Base-by-base conservation (phyloP, 345 rosid species). In the Salix suchowensis region DNA sequence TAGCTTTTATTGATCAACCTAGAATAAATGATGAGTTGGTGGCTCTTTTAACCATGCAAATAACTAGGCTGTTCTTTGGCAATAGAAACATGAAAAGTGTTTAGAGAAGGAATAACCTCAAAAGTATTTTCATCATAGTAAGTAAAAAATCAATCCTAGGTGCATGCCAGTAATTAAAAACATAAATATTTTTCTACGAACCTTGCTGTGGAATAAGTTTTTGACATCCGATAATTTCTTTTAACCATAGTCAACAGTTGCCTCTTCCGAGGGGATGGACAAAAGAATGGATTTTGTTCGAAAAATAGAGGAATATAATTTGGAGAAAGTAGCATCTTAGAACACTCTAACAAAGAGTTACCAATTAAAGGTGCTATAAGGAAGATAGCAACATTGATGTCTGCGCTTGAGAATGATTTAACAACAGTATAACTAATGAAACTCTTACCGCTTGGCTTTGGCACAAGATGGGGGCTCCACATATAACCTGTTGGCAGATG, bases 401-500 rank as follows among this genome's bases (percentile, higher is more conserved):
- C 19, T 26, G 66, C 21, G 36, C 67, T n/a, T 58, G 64, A 58
- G 64, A 58, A n/a, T 42, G 6, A 23, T 58, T 58, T 10, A 58
- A n/a, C 64, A 58, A 23, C 64, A 58, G 15, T 58, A 23, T 10
- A 58, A 58, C 64, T 23, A 70, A 65, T 26, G 50, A 28, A 34
- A 69, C 76, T 30, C 86, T 84, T 82, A 96, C 99, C 99, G 82
- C 69, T 89, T 78, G 99, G 99, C 84, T 96, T 96, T 78, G 99
- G 93, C 84, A 96, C 98, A 74, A 96, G 90, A 79, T 90, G 91
- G 61, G 98, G 91, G 85, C 99, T 96, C 98, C 99, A 96, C 94
- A 96, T 87, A 86, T 96, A 93, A 86, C 92, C 98, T 7, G 97
- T 96, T 77, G 99, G 99, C 78, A 96, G 84, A 80, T 96, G 98